Conservation (phyloP, 495 filamentous ascomycete species). For the Symbiotaphrina buchneri region DNA sequence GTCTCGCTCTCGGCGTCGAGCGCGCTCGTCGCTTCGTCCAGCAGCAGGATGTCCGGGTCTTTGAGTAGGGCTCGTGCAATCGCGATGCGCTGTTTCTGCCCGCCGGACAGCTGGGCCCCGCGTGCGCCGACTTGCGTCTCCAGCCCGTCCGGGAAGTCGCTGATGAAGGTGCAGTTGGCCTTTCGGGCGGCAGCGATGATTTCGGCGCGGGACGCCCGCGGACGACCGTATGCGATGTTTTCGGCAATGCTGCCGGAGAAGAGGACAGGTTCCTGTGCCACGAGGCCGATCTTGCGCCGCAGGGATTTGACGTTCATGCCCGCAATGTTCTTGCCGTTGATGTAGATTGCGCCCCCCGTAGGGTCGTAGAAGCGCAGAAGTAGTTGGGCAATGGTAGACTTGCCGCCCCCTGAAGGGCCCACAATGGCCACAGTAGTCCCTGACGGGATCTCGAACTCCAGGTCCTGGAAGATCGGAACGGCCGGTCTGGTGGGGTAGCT, state of each 20-base stretch:
- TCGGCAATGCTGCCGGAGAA: conserved; percentile 93
- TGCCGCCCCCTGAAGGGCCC: conserved; percentile 83
- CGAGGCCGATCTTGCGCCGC: conserved; percentile 83
- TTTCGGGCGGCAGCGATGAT: conserved; percentile 73
- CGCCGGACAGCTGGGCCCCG: conserved; percentile 83
- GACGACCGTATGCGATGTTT: conserved; percentile 87
- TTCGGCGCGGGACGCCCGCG: conserved; percentile 51
- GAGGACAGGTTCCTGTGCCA: conserved; percentile 85
- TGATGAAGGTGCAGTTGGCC: conserved; percentile 94
- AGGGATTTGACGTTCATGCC: conserved; percentile 85
- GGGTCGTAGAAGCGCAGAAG: conserved; percentile 82
- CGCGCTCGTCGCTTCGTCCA: conserved; percentile 86
- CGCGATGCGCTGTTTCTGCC: conserved; percentile 94
- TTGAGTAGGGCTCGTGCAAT: conserved; percentile 91
- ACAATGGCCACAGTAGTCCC: conserved; percentile 93
- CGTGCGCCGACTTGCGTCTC: conserved; percentile 86
- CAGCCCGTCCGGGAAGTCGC: conserved; percentile 87
- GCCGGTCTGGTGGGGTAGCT: conserved; percentile 81
- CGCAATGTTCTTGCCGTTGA: conserved; percentile 66
- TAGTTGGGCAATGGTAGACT: conserved; percentile 78
- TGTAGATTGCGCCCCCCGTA: conserved; percentile 50
- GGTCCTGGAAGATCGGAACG: conserved; percentile 70
- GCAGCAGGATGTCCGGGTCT: conserved; percentile 84
- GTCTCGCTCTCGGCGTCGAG: conserved; percentile 97
- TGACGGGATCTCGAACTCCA: conserved; percentile 78